Evolutionary conservation across 768 basidiomycete species (phyloP).

Genomic region (Leccinum fibrillosum): DNA sequence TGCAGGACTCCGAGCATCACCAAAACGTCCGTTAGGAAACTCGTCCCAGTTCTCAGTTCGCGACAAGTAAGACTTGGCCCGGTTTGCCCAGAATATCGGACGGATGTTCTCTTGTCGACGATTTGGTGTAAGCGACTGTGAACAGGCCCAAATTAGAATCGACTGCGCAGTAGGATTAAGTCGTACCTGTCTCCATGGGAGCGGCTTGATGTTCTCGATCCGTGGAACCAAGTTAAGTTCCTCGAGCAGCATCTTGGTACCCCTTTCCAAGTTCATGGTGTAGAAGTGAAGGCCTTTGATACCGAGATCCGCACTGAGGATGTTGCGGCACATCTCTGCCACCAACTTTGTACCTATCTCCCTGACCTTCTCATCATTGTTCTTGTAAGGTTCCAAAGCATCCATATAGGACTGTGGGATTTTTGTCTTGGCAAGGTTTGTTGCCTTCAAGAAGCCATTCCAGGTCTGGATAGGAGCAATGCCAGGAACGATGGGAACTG

Average conservation of each 20-base stretch:
- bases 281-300: constrained; percentile 93
- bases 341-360: constrained; percentile 93
- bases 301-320: constrained; percentile 74
- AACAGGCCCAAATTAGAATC: constrained; percentile 5
- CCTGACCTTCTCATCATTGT: constrained; percentile 89
- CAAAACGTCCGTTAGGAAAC: constrained; percentile 98
- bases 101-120: constrained; percentile 90
- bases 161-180: constrained; percentile 5
- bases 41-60: constrained; percentile 99
- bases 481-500: constrained; percentile 88
- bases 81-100: constrained; percentile 99
- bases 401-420: constrained; percentile 79
- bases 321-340: constrained; percentile 88
- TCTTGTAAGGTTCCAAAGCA: constrained; percentile 80
- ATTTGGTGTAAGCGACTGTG: constrained; percentile 85
- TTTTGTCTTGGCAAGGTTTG: constrained; percentile 69
- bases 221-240: constrained; percentile 86
- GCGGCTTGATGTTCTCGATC: constrained; percentile 87
- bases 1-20: constrained; percentile 95
- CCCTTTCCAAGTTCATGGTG: constrained; percentile 96
- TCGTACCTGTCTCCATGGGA: constrained; percentile 93
- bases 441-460: constrained; percentile 89
- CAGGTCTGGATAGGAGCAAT: constrained; percentile 95
- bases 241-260: constrained; percentile 91
- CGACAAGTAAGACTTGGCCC: constrained; percentile 90